Evolutionary conservation across 148 eudicot genomes (phyloP), one percentile per base, ranked within the genome.

Genomic region (Rhododendron williamsianum): DNA sequence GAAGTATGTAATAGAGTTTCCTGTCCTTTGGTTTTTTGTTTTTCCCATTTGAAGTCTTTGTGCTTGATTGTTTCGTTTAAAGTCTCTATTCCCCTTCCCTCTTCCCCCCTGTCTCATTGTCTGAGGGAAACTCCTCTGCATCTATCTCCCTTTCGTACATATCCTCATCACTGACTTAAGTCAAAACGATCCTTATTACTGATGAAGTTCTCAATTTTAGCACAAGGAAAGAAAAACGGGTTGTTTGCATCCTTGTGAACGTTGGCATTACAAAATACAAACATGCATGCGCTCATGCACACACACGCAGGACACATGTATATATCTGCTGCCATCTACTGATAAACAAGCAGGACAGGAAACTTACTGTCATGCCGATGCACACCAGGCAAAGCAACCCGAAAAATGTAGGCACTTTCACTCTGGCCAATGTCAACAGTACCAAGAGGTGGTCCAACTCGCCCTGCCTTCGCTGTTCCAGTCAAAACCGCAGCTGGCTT

Each of bases 311-410:
- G 41, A 1, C 11, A 19, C 56, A n/a, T 11, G 3, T 78, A 46
- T 46, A 43, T 41, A 76, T 76, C 23, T 30, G 21, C 27, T 6
- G 13, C 65, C 33, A 58, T 38, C 18, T 58, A 30, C 46, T 38
- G 27, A 56, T 58, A 82, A 58, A 30, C 1, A 74, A 21, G 58
- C 18, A 52, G 56, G 45, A 58, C 11, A 48, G 52, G 36, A 16
- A 23, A 84, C 90, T 89, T 78, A 89, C 89, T 9, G 25, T n/a
- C 78, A 30, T 72, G 71, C 33, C 45, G 7, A 41, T 80, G 71
- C 25, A 89, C 85, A 67, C 90, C 90, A 54, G 89, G 88, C 72
- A 89, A 80, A 63, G 89, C 85, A 65, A 89, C 88, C 49, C 77
- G 83, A 58, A 86, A 77, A 23, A 87, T 16, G 72, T 86, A 89